A percentile compares a stretch with the other conserved stretches of the same genome.
These are phyloP conservation scores for Suillus subaureus DNA, from an alignment of 768 basidiomycete species.

Conservation along the genomic window DNA sequence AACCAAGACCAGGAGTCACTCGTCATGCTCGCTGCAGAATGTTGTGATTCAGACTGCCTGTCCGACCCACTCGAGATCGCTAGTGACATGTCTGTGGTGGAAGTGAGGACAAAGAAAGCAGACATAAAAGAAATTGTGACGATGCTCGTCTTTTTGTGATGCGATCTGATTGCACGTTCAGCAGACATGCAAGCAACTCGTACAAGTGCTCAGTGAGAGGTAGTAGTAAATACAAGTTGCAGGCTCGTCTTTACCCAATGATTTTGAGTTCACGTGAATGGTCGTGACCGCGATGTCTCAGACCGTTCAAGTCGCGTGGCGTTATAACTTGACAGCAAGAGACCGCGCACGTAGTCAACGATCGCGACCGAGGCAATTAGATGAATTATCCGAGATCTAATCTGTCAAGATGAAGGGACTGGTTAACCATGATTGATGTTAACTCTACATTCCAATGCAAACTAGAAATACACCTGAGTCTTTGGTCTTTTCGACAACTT, in stretches of 20 bases:
- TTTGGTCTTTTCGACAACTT: background rate
- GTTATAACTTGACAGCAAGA: background rate
- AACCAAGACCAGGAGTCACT: no score
- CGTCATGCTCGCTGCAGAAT: background rate
- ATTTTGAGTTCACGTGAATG: background rate
- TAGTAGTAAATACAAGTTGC: no score
- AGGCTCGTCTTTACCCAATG: background rate
- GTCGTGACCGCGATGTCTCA: background rate
- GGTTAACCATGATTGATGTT: background rate
- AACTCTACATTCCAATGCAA: slow-evolving; percentile 3
- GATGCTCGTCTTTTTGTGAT: background rate
- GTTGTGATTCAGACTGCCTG: background rate
- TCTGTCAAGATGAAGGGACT: background rate
- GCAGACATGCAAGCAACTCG: background rate
- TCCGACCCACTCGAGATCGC: background rate
- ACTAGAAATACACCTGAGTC: background rate
- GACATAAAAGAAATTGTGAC: background rate
- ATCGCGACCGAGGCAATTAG: background rate
- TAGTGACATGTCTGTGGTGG: background rate
- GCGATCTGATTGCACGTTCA: background rate
- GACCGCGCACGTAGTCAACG: background rate
- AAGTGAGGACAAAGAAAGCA: background rate
- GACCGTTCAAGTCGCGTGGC: background rate
- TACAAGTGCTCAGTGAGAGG: background rate
- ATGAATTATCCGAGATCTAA: background rate